A percentile compares a stretch with the other conserved stretches of the same genome.
phyloP scores from a whole-genome alignment of 495 filamentous ascomycete species.

The Aspergillus taichungensis region DNA sequence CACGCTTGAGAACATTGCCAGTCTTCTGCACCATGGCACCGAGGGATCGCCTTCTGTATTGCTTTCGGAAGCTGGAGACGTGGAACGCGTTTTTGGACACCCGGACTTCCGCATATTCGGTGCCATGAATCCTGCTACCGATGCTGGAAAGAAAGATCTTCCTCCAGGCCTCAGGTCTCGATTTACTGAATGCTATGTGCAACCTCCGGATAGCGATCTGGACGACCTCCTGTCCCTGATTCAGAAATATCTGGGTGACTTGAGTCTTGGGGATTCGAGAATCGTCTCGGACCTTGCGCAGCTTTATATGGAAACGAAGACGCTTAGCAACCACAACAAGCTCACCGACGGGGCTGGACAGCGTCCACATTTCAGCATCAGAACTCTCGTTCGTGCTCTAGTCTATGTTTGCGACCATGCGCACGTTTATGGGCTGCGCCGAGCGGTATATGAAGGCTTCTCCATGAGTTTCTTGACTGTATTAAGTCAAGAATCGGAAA shows the following conservation, averaged over 20 bases:
- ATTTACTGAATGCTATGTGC: conserved; percentile 91
- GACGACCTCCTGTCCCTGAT: conserved; percentile 79
- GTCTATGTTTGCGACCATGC: conserved; percentile 78
- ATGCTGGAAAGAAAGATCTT: conserved; percentile 90
- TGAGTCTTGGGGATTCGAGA: conserved; percentile 53
- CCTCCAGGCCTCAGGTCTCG: conserved; percentile 74
- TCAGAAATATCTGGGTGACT: conserved; percentile 69
- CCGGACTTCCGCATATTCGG: conserved; percentile 93
- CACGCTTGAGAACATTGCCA: conserved; percentile 85
- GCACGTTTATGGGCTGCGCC: conserved; percentile 75
- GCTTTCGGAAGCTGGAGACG: conserved; percentile 83
- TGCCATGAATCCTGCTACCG: conserved; percentile 98
- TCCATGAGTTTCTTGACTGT: conserved; percentile 96
- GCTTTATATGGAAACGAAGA: conserved; percentile 81
- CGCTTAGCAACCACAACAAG: conserved; percentile 65
- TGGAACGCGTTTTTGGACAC: conserved; percentile 81
- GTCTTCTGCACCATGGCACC: conserved; percentile 62
- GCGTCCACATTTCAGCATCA: conserved; percentile 89
- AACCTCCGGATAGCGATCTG: conserved; percentile 74
- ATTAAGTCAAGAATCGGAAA: conserved; percentile 68
- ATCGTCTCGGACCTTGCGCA: conserved; percentile 67
- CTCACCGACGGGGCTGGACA: conserved; percentile 92
- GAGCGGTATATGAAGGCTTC: conserved; percentile 89
- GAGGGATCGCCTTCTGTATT: conserved; percentile 68
- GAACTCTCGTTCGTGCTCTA: conserved; percentile 85